Conservation (phyloP, 495 filamentous ascomycete species). For the Aspergillus asperescens region DNA sequence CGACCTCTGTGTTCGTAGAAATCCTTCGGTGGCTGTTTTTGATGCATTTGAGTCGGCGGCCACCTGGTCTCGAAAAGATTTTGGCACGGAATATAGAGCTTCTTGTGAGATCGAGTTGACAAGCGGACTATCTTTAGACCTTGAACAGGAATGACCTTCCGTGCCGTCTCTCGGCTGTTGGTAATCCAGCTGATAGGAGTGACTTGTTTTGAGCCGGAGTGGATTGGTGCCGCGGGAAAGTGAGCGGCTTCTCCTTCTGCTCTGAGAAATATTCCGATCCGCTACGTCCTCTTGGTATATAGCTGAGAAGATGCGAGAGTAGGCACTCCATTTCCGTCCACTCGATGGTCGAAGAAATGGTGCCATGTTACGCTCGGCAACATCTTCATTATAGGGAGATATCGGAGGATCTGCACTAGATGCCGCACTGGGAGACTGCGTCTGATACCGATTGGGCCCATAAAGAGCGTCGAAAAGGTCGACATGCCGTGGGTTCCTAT, state of each 20-base stretch:
- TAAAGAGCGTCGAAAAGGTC: slow-evolving; percentile 40
- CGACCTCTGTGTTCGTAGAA: slow-evolving; percentile 29
- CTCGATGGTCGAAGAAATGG: slow-evolving; percentile 29
- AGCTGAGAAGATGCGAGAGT: slow-evolving; percentile 29
- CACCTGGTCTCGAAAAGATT: slow-evolving; percentile 7
- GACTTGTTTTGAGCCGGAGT: slow-evolving; percentile 21
- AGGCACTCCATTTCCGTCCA: slow-evolving; percentile 21
- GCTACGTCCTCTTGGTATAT: slow-evolving; percentile 44
- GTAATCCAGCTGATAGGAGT: slow-evolving; percentile 12
- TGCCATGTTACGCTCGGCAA: slow-evolving; percentile 45
- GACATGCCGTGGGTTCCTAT: slow-evolving; percentile 30
- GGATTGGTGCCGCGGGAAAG: slow-evolving; percentile 19
- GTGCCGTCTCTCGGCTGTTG: background rate
- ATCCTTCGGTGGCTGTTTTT: background rate
- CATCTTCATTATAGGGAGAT: slow-evolving; percentile 43
- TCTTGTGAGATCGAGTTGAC: slow-evolving; percentile 10
- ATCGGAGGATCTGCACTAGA: slow-evolving; percentile 26
- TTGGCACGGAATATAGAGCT: slow-evolving; percentile 1
- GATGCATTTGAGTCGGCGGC: slow-evolving; percentile 3
- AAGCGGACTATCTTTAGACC: slow-evolving; percentile 3
- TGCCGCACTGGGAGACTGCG: slow-evolving; percentile 14
- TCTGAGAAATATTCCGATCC: slow-evolving; percentile 38
- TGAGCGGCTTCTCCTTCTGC: slow-evolving; percentile 19
- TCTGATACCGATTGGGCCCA: slow-evolving; percentile 27
- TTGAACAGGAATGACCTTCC: slow-evolving; percentile 5